These are phyloP conservation scores for Dimocarpus longan DNA, from an alignment of 345 rosid species.

Conservation along the genomic window DNA sequence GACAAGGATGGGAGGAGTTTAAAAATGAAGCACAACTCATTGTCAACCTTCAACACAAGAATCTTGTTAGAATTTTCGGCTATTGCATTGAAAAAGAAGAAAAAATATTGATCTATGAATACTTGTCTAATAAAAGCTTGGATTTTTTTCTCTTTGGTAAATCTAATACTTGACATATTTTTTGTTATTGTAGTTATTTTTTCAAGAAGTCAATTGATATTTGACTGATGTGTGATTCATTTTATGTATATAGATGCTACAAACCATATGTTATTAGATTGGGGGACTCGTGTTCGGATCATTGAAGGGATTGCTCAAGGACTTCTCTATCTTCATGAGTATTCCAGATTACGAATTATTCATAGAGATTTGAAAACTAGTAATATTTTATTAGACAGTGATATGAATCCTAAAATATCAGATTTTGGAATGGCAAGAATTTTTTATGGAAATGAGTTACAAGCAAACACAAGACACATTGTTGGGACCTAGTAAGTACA, in stretches of 20 bases:
- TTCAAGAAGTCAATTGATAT: too few relatives aligned
- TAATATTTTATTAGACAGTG: constrained; percentile 9
- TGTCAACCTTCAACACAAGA: constrained; percentile 29
- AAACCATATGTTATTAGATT: not conserved
- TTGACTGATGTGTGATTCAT: not conserved
- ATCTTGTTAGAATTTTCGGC: constrained; percentile 29
- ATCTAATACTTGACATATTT: too few relatives aligned
- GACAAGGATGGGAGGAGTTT: too few relatives aligned
- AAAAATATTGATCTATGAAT: constrained; percentile 27
- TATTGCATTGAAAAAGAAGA: constrained; percentile 21
- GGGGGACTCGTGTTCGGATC: constrained; percentile 30
- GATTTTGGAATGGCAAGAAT: constrained; percentile 19
- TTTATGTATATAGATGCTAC: not conserved
- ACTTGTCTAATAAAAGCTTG: constrained; percentile 28
- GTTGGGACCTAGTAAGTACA: constrained; percentile 15
- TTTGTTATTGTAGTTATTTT: too few relatives aligned
- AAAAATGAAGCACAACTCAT: constrained; percentile 7
- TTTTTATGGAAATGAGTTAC: not conserved
- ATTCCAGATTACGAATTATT: constrained; percentile 12
- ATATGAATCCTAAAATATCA: constrained; percentile 16
- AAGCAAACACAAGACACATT: not conserved
- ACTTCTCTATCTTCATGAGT: constrained; percentile 19
- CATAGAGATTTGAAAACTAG: constrained; percentile 20
- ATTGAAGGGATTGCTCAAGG: constrained; percentile 19
- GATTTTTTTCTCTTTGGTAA: constrained; percentile 27